phyloP scores from a whole-genome alignment of 441 rosid species.

The Mallotus japonicus region DNA sequence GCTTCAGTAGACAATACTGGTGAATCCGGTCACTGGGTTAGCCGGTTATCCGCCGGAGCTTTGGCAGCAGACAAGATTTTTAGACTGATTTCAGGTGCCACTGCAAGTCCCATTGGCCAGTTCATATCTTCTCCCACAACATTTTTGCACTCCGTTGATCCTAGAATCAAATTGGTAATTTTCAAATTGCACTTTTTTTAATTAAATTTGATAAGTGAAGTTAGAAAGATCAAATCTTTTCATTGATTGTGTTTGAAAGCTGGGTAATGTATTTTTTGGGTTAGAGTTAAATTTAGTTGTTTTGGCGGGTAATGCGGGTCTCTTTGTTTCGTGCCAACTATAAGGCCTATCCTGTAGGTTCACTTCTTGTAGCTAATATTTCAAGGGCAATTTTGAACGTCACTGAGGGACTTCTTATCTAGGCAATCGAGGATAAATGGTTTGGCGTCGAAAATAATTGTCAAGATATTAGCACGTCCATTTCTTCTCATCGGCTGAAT shows the following conservation, averaged over 20 bases:
- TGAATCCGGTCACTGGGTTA: conserved; percentile 47
- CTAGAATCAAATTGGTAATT: conserved; percentile 75
- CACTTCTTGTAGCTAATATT: conserved; percentile 54
- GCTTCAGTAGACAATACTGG: conserved; percentile 44
- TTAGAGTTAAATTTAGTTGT: not conserved
- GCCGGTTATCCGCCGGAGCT: conserved; percentile 54
- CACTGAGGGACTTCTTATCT: conserved; percentile 45
- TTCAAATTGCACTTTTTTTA: not conserved
- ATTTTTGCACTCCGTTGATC: conserved; percentile 80
- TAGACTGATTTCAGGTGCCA: conserved; percentile 66
- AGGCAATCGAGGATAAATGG: conserved; percentile 39
- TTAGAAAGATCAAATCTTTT: not conserved
- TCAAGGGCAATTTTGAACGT: conserved; percentile 59
- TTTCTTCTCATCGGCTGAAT: conserved; percentile 44
- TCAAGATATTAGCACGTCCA: conserved; percentile 24
- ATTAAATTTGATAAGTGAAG: not conserved
- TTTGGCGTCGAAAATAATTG: conserved; percentile 34
- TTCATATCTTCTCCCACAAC: conserved; percentile 80
- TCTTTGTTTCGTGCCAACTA: not conserved
- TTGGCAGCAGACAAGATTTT: conserved; percentile 72
- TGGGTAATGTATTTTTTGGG: not conserved
- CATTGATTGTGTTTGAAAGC: not conserved
- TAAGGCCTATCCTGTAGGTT: conserved; percentile 48
- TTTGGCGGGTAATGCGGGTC: not conserved
- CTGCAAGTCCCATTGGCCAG: conserved; percentile 85